phyloP scores from a whole-genome alignment of 257 asterid species.

The Salvia rosmarinus region DNA sequence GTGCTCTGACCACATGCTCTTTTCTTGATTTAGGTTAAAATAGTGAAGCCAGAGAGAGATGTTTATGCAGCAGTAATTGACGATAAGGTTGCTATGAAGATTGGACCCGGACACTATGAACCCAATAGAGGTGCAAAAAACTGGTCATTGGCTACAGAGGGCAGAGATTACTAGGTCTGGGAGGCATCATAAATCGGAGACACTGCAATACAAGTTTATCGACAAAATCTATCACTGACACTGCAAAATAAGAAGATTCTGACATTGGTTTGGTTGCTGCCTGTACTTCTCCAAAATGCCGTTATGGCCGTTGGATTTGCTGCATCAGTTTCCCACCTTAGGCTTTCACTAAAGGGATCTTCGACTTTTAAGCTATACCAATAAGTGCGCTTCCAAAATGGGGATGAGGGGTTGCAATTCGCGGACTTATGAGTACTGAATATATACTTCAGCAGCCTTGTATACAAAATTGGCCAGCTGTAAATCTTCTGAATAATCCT shows the following conservation, averaged over 20 bases:
- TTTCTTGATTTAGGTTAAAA: conserved; percentile 52
- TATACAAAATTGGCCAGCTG: background rate
- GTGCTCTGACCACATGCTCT: conserved; percentile 8
- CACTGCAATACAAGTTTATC: background rate
- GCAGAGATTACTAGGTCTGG: conserved; percentile 83
- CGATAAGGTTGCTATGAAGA: conserved; percentile 80
- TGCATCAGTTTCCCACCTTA: conserved; percentile 10
- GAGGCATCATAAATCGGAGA: conserved; percentile 45
- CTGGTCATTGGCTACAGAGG: conserved; percentile 76
- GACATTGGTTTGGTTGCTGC: background rate
- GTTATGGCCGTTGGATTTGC: background rate
- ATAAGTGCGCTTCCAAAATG: conserved; percentile 11
- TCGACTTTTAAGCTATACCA: background rate
- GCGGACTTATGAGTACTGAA: conserved; percentile 22
- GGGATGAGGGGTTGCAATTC: conserved; percentile 16
- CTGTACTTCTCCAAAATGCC: background rate
- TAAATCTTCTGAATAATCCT: conserved; percentile 4
- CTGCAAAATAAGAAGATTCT: conserved; percentile 1
- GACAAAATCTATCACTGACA: conserved; percentile 1
- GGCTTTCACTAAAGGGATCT: conserved; percentile 11
- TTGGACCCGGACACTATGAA: conserved; percentile 89
- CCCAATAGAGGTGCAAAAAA: conserved; percentile 51
- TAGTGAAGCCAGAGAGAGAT: conserved; percentile 82
- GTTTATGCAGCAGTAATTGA: conserved; percentile 87
- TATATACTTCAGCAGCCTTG: conserved; percentile 25